Conservation (phyloP, 352 stramenopile genomes). For the Thalassiosira livingstoniorum region DNA sequence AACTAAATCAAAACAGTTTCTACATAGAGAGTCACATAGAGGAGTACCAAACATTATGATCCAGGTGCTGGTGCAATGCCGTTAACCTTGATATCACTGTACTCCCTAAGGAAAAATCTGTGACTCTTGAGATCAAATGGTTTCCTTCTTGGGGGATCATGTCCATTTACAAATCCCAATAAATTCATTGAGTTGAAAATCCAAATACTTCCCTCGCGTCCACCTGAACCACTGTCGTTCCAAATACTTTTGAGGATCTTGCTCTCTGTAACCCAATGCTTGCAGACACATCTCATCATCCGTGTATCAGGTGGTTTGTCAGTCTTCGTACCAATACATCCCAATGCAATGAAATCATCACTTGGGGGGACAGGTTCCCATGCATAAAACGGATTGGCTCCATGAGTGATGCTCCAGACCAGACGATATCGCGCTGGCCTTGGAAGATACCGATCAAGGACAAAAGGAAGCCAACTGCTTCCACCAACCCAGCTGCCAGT, state of each 20-base stretch:
- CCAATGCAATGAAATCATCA: constrained; percentile 89
- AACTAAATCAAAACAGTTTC: too few species aligned
- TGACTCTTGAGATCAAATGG: constrained; percentile 84
- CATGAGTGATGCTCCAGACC: constrained; percentile 89
- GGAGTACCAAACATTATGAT: too few species aligned
- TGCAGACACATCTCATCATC: constrained; percentile 89
- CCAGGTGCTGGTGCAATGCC: constrained; percentile 50
- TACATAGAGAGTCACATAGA: too few species aligned
- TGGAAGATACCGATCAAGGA: constrained; percentile 88
- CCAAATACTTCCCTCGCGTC: constrained; percentile 87
- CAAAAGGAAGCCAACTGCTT: constrained; percentile 88
- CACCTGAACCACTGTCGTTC: constrained; percentile 87
- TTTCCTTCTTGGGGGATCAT: constrained; percentile 81
- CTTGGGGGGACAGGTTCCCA: constrained; percentile 90
- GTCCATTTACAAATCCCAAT: constrained; percentile 85
- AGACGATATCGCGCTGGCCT: constrained; percentile 89
- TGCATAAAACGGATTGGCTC: constrained; percentile 89
- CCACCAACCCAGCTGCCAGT: constrained; percentile 86
- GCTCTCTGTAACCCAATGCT: constrained; percentile 87
- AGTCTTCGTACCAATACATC: constrained; percentile 88
- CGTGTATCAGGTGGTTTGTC: constrained; percentile 88
- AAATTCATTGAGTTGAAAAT: constrained; percentile 86
- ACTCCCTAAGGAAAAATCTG: constrained; percentile 87
- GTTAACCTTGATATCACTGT: constrained; percentile 79
- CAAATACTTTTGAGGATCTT: constrained; percentile 84